These are phyloP conservation scores for Fraxinus dipetala DNA, from an alignment of 305 asterid genomes.

Conservation along the genomic window DNA sequence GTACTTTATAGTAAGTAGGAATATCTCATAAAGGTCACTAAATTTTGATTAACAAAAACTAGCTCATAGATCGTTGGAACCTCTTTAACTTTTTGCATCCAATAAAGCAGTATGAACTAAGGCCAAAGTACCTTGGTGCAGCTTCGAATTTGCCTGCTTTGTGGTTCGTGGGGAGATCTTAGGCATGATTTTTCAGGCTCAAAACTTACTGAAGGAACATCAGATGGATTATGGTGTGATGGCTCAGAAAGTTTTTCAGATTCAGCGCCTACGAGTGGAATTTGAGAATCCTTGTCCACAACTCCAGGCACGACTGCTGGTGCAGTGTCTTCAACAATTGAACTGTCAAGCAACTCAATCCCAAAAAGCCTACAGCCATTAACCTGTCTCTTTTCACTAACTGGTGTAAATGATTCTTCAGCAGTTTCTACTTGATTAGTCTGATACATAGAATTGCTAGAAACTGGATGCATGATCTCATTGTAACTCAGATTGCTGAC, in stretches of 20 bases:
- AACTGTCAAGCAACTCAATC: constrained; percentile 60
- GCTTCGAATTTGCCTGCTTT: constrained; percentile 68
- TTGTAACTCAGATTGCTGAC: constrained; percentile 33
- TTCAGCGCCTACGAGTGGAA: constrained; percentile 44
- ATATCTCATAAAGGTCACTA: not conserved
- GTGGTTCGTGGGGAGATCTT: constrained; percentile 67
- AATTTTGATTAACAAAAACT: not conserved
- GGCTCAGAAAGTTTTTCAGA: constrained; percentile 64
- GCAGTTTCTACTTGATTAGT: constrained; percentile 53
- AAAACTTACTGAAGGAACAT: constrained; percentile 64
- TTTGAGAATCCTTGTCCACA: constrained; percentile 47
- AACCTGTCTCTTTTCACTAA: constrained; percentile 58
- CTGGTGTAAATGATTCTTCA: constrained; percentile 55
- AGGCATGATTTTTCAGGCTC: constrained; percentile 81
- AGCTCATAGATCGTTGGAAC: not conserved
- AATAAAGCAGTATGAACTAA: not conserved
- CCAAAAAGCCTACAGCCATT: constrained; percentile 83
- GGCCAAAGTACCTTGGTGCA: constrained; percentile 70
- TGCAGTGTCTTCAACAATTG: constrained; percentile 47
- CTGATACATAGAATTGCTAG: constrained; percentile 47
- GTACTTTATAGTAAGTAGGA: not conserved
- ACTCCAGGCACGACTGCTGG: constrained; percentile 35
- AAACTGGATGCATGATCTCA: constrained; percentile 44
- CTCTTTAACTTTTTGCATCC: not conserved
- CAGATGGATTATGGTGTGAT: constrained; percentile 43